Evolutionary conservation across 202 grass and related monocot genomes (phyloP).

Genomic region (Eragrostis tef): DNA sequence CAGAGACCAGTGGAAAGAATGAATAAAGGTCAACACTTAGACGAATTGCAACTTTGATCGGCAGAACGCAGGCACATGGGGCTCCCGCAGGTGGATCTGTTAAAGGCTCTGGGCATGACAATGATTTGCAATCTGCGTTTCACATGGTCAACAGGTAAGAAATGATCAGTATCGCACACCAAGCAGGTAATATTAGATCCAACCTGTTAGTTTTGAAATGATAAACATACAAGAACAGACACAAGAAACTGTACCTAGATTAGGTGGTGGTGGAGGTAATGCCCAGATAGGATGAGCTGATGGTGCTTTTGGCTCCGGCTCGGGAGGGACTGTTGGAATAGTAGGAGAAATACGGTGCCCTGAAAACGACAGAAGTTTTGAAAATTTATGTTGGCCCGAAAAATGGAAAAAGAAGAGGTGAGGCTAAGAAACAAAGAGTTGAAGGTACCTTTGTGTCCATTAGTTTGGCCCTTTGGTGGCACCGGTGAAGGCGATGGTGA

Average conservation of each 20-base stretch:
- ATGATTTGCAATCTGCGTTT: constrained; percentile 80
- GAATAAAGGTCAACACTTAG: constrained; percentile 74
- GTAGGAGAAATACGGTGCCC: constrained; percentile 64
- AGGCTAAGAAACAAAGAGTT: constrained; percentile 38
- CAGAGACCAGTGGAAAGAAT: constrained; percentile 91
- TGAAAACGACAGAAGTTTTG: constrained; percentile 41
- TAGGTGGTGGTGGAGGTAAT: constrained; percentile 93
- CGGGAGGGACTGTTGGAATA: constrained; percentile 57
- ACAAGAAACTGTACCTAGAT: constrained; percentile 59
- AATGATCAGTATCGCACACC: constrained; percentile 4
- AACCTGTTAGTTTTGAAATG: constrained; percentile 14
- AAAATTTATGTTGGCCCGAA: constrained; percentile 30
- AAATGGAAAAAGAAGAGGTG: neutral
- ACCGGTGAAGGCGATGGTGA: constrained; percentile 61
- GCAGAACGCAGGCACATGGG: constrained; percentile 89
- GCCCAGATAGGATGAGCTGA: constrained; percentile 66
- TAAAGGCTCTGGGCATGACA: constrained; percentile 78
- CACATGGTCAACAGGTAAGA: constrained; percentile 26
- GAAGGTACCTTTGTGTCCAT: constrained; percentile 56
- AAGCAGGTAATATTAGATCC: constrained; percentile 16
- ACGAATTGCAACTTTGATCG: constrained; percentile 91
- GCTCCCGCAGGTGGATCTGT: constrained; percentile 72
- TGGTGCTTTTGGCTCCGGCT: constrained; percentile 55
- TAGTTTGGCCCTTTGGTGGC: constrained; percentile 41
- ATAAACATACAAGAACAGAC: neutral